These are phyloP conservation scores for Pseudoperonospora humuli DNA, from an alignment of 352 stramenopile genomes.

Conservation along the genomic window DNA sequence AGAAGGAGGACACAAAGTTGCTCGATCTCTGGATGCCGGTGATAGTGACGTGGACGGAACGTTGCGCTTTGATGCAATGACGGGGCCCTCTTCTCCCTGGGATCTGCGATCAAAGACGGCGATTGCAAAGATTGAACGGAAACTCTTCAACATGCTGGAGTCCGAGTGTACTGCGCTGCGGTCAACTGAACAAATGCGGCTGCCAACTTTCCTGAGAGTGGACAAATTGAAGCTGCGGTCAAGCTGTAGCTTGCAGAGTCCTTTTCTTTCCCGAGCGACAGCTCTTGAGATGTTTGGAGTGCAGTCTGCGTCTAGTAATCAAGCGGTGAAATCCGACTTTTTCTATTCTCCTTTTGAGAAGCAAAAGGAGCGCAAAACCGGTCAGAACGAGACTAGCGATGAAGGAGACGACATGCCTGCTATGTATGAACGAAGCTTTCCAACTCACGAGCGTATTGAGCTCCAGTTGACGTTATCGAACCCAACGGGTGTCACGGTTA, in stretches of 20 bases:
- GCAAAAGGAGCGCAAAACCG: slow-evolving; percentile 19
- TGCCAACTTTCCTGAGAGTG: slow-evolving; percentile 52
- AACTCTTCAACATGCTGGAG: slow-evolving; percentile 45
- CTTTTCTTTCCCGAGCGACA: slow-evolving; percentile 29
- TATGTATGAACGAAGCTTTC: slow-evolving; percentile 38
- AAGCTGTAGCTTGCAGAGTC: slow-evolving; percentile 23
- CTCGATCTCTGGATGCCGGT: slow-evolving; percentile 2
- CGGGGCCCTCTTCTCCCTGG: slow-evolving; percentile 30
- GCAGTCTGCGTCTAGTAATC: slow-evolving; percentile 10
- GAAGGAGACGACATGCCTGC: slow-evolving; percentile 13
- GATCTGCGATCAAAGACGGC: slow-evolving; percentile 50
- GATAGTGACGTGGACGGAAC: slow-evolving; percentile 12
- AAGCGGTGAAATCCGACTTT: slow-evolving; percentile 32
- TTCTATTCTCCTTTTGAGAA: slow-evolving; percentile 63
- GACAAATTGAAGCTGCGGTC: slow-evolving; percentile 42
- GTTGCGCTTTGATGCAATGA: background rate
- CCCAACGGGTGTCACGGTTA: slow-evolving; percentile 49
- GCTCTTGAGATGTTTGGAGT: slow-evolving; percentile 32
- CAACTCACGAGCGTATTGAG: slow-evolving; percentile 47
- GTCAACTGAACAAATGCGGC: slow-evolving; percentile 40
- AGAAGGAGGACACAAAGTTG: slow-evolving; percentile 6
- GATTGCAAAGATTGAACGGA: slow-evolving; percentile 47
- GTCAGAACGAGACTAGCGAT: slow-evolving; percentile 1
- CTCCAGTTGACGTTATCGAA: slow-evolving; percentile 60
- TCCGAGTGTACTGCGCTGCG: slow-evolving; percentile 45